Evolutionary conservation across 108 stramenopile species (phyloP).

Genomic region (Nitzschia putrida): DNA sequence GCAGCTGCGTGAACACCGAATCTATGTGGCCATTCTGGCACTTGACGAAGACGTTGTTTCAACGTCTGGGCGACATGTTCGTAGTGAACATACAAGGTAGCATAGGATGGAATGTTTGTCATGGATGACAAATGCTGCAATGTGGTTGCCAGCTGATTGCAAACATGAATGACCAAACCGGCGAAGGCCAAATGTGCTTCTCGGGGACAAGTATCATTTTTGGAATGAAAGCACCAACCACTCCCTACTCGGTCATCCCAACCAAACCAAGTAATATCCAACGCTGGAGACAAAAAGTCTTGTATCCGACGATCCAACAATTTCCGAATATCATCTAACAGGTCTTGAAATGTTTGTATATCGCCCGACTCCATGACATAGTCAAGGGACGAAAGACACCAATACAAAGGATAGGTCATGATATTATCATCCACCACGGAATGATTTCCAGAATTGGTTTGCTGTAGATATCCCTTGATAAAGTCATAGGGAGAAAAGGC

Average conservation of each 20-base stretch:
- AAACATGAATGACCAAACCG: conserved; percentile 36
- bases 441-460: conserved; percentile 35
- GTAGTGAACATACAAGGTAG: background rate
- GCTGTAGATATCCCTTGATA: conserved; percentile 13
- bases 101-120: background rate
- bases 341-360: conserved; percentile 1
- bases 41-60: conserved; percentile 5
- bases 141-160: conserved; percentile 21
- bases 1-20: conserved; percentile 46
- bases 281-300: conserved; percentile 33
- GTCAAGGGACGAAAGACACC: conserved; percentile 31
- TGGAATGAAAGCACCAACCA: conserved; percentile 51
- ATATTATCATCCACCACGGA: conserved; percentile 46
- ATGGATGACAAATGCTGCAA: conserved; percentile 1
- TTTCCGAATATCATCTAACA: conserved; percentile 19
- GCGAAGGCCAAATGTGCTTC: conserved; percentile 46
- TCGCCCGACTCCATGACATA: conserved; percentile 36
- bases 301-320: conserved; percentile 33
- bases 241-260: conserved; percentile 54
- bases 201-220: conserved; percentile 31
- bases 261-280: conserved; percentile 48
- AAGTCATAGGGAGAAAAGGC: conserved; percentile 35
- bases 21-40: conserved; percentile 30
- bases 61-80: background rate
- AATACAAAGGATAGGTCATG: conserved; percentile 49